phyloP scores from a whole-genome alignment of 306 rosid species.

The Rosa rugosa region DNA sequence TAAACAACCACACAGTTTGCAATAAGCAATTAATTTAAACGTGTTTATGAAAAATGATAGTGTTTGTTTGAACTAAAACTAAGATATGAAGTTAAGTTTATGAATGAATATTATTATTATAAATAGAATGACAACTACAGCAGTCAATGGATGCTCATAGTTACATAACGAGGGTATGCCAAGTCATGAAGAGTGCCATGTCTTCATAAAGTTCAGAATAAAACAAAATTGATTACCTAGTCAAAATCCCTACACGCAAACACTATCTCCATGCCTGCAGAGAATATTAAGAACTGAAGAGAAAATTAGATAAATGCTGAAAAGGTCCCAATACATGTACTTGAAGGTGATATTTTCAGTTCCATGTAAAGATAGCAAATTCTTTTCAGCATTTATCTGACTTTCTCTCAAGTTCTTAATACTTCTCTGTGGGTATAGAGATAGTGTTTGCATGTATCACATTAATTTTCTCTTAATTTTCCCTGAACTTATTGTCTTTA shows the following conservation, averaged over 20 bases:
- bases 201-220: background rate
- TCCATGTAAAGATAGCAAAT: background rate
- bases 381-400: background rate
- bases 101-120: background rate
- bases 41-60: background rate
- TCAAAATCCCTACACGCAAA: background rate
- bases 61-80: background rate
- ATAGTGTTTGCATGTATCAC: background rate
- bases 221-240: background rate
- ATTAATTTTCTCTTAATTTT: background rate
- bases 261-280: background rate
- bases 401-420: background rate
- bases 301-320: background rate
- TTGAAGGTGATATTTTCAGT: background rate
- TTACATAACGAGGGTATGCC: background rate
- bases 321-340: background rate
- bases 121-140: background rate
- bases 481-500: background rate
- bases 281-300: background rate
- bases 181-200: background rate
- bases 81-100: background rate
- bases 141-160: background rate
- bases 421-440: background rate
- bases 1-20: background rate
- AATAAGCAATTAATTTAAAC: background rate